Base-by-base conservation (phyloP, 495 filamentous ascomycete genomes). In the Aspergillus diversus region DNA sequence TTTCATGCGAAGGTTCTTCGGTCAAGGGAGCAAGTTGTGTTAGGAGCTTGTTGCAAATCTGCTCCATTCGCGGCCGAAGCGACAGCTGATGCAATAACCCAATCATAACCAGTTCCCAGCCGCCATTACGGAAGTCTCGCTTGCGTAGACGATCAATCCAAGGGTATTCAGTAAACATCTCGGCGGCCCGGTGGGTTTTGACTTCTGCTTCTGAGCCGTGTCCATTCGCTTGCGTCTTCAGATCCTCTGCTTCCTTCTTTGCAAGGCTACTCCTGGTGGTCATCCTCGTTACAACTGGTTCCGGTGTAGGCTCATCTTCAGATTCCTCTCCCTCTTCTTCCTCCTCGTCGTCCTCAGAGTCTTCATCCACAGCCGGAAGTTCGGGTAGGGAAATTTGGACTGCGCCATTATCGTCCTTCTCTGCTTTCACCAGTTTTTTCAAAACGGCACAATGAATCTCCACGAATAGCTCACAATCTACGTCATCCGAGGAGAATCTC, bases 401-500 rank as follows among this genome's bases (percentile, higher is more conserved):
- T 57, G 92, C 87, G 6, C 96, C 96, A 51, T 88, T 88, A 13
- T 83, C 73, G 33, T 90, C 88, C 9, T 85, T 83, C 63, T 88
- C 82, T 17, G 88, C 82, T 69, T 88, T 88, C 56, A 98, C 92
- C 33, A 98, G 80, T 46, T 90, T 87, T 70, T 97, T 97, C 50
- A 99, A 77, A 4, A 97, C 85, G 0, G 96, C 87, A 72, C 95
- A 99, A 73, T 98, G 93, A 0, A 94, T 85, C 71, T 99, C 95
- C 32, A 89, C 87, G 66, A 97, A 90, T 0, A 99, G 81, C 71
- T 97, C 88, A 57, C 96, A 97, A 31, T 92, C 88, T 2, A 87
- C 79, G 33, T 92, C 90, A 9, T 90, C 85, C 0, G 87, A 91
- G 0, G 87, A 84, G 59, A 95, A 89, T 53, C 88, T 83, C 81